Evolutionary conservation across 768 basidiomycete species (phyloP), one percentile per base, ranked within the genome.

Genomic region (Jaapia argillacea): DNA sequence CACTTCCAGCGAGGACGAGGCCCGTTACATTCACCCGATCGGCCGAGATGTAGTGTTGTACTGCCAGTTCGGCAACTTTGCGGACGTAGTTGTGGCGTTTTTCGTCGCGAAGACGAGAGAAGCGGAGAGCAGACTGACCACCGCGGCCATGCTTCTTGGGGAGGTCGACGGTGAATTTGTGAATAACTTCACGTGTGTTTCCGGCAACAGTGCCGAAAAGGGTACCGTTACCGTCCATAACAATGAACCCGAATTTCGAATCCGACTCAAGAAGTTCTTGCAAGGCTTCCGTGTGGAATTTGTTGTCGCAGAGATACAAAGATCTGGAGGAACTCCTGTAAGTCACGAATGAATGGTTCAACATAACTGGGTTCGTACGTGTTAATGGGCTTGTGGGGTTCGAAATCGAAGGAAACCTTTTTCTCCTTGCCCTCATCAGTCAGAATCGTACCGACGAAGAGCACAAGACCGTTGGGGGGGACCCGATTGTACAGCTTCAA

Each of bases 131-230:
- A 44, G 96, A 98, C 66, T 99, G 96, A 64, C 96, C 96, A 79
- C 96, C 96, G 73, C 96, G 92, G 50, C 94, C 94, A 63, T 98
- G 96, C 72, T 99, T 99, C 73, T 99, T 99, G 35, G 96, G 96
- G 6, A 98, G 76, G 65, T 98, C 96, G 59, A 99, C 96, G 16
- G 90, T 90, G 70, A 98, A 97, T 65, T 98, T 98, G 70, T 99
- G 96, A 45, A 94, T 73, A 42, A 99, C 79, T 52, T 97, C 93
- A 50, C 96, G 90, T 16, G 96, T 94, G 65, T 98, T 98, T 39
- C 96, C 96, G 0, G 94, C 80, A 44, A 99, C 78, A 3, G 85
- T 87, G 45, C 96, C 96, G 54, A 97, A 98, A 26, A 99, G 81
- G 4, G 91, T 87, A 27, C 94, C 94, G 63, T 96, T 97, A 70